Evolutionary conservation across 768 basidiomycete genomes (phyloP), one percentile per base, ranked within the genome.

Genomic region (Neoboletus brunneissimus): DNA sequence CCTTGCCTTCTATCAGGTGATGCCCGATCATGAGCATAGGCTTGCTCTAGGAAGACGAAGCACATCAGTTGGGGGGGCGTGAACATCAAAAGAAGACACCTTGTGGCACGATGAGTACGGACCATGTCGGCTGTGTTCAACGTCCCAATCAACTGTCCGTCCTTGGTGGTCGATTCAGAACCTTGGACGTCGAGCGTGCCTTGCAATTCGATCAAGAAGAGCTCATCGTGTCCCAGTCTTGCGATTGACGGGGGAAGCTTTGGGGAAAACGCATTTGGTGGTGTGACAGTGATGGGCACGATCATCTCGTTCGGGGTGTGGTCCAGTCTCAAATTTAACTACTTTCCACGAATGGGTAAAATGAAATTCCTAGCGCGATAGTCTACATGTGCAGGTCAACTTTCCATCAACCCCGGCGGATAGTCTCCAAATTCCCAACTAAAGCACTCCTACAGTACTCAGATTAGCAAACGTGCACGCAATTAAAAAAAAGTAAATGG

Each of bases 1-100:
- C 77, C 67, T 89, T 91, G 51, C 94, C 94, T 66, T 98, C 95
- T 5, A 98, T 83, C 31, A 94, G 77, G 65, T 97, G 93, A 72
- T 95, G 87, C 13, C 94, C 94, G 56, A 98, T 89, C 52, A 79
- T 71, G 7, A 98, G 78, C 3, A 85, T 92, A 4, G 91, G 85
- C 62, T 87, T 90, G 59, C 82, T 86, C 91, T 63, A 27, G 32
- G n/a, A 18, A 13, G 25, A 12, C 10, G 18, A 11, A 25, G 15
- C 25, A 29, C 38, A 15, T 61, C 59, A 59, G 51, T 20, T 23
- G 16, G 50, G 29, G 44, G 37, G 32, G 44, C 46, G 18, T 53
- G 51, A 32, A 31, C n/a, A 34, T 31, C 47, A 16, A 22, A 29
- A 15, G 4, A 34, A 5, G 15, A 15, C 22, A 22, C n/a, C 38